These are phyloP conservation scores for Alternaria arbusti DNA, from an alignment of 2,329 filamentous ascomycete species.

Conservation along the genomic window DNA sequence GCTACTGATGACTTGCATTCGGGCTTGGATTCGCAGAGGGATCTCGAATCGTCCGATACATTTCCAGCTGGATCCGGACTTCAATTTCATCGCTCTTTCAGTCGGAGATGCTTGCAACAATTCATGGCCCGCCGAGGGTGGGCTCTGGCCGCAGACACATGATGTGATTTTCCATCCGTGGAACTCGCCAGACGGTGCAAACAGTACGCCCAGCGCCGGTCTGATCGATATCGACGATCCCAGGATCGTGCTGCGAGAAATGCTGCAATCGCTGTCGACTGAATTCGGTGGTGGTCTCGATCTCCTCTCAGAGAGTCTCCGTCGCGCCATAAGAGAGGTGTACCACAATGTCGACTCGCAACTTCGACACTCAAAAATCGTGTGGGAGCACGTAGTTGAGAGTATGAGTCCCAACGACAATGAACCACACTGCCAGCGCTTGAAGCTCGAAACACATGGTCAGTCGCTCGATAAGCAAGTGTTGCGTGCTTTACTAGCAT, in stretches of 20 bases:
- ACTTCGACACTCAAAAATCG: background rate
- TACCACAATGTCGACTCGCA: no score
- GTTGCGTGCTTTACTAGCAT: background rate
- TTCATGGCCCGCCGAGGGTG: background rate
- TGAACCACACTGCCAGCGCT: background rate
- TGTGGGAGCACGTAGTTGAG: background rate
- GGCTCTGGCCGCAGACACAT: background rate
- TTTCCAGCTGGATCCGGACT: no score
- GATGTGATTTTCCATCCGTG: no score
- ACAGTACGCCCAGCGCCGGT: no score
- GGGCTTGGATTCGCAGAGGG: slow-evolving; percentile 3
- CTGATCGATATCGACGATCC: background rate
- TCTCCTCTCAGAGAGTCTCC: background rate
- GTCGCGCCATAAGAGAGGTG: background rate
- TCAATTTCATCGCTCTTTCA: background rate
- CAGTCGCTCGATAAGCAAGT: rapidly evolving
- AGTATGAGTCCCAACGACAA: background rate
- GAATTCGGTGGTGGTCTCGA: background rate
- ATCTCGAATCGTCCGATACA: no score
- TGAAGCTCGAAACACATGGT: background rate
- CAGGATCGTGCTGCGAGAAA: background rate
- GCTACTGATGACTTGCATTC: background rate
- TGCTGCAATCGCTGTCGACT: background rate
- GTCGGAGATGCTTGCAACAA: no score
- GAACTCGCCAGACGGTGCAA: no score